Conservation (phyloP, 2,329 filamentous ascomycete genomes). For the Berkeleyomyces rouxiae region DNA sequence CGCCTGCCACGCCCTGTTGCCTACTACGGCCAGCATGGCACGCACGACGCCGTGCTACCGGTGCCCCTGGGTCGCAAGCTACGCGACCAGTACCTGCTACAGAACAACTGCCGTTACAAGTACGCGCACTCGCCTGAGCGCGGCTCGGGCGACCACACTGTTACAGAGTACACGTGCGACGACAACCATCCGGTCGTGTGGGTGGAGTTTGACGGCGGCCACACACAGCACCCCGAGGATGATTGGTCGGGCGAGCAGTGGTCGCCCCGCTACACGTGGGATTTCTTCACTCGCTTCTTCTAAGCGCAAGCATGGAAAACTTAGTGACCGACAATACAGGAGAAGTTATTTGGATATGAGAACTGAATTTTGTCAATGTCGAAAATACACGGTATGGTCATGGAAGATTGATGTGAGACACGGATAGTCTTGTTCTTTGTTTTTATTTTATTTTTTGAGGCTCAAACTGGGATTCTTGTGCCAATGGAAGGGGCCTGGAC, state of each 20-base stretch:
- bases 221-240: constrained; percentile 10
- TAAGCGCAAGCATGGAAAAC: neutral
- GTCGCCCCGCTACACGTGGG: constrained; percentile 9
- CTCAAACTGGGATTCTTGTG: neutral
- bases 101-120: constrained; percentile 22
- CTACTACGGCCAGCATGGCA: constrained; percentile 24
- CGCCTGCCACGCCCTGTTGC: constrained; percentile 21
- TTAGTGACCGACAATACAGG: neutral
- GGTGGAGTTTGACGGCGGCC: constrained; percentile 17
- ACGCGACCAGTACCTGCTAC: constrained; percentile 21
- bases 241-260: constrained; percentile 1
- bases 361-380: no score
- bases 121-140: constrained; percentile 16
- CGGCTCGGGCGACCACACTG: constrained; percentile 16
- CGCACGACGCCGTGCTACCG: constrained; percentile 21
- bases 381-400: no score
- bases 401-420: neutral
- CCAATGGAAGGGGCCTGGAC: no score
- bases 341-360: no score
- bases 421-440: neutral
- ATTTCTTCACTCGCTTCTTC: constrained; percentile 13
- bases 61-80: constrained; percentile 20
- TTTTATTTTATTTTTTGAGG: neutral
- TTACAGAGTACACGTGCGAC: constrained; percentile 19
- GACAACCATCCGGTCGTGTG: constrained; percentile 19